Evolutionary conservation across 352 stramenopile species (phyloP), one percentile per base, ranked within the genome.

Genomic region (Globisporangium parvum): DNA sequence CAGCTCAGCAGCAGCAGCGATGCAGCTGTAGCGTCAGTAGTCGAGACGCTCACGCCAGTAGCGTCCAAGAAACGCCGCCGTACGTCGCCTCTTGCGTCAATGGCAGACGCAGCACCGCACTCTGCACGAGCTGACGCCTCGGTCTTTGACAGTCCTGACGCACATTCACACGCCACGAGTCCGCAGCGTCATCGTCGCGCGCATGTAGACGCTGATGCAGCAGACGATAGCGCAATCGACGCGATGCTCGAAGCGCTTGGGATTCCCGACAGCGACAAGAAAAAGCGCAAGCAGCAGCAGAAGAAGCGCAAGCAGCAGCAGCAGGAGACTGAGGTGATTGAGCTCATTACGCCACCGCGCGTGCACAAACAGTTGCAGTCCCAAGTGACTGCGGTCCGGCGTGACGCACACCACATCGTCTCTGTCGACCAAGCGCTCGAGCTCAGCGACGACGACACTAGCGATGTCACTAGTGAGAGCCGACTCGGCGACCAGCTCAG

Each of bases 291-390:
- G n/a, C 4, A 53, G 40, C 35, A 37, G 35, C 23, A 57, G 40
- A 35, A 35, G 31, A 35, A 35, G 31, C 31, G 46, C n/a, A n/a
- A n/a, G 39, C 23, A 55, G 33, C 24, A 49, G 37, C 21, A 55
- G 49, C 31, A 47, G 5, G 20, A 21, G 0, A 21, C 47, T 6
- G 55, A 75, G 39, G 61, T 82, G 18, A 82, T 82, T 35, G 70
- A 82, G 51, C 65, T 82, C 26, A 62, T 73, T 11, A 74, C 72
- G 17, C 72, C 72, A 15, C 70, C 71, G 10, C 67, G 57, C 14
- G 26, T 28, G 6, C 17, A 18, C 21, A n/a, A 6, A 46, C 3
- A 20, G 21, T 5, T 37, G 8, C 21, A 18, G 2, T 26, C 6
- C 23, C 18, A 0, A 18, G 26, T 17, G 18, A 21, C 47, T 9